Evolutionary conservation across 2,329 filamentous ascomycete species (phyloP).

Genomic region (Talaromyces sp.): DNA sequence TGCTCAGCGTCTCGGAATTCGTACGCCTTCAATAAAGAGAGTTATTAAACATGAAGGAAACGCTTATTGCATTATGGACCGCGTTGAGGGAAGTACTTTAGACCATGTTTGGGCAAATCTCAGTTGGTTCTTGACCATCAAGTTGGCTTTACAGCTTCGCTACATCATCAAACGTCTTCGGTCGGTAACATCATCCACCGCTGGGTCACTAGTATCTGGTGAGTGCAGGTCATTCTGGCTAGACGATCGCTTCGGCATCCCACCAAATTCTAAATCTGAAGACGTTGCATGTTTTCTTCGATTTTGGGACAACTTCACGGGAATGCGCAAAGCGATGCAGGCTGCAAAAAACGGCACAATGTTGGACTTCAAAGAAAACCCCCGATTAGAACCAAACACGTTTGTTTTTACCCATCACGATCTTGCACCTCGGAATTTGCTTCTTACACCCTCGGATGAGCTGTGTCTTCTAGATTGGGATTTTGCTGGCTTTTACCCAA

Average conservation of each 20-base stretch:
- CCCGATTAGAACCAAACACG: background rate
- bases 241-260: conserved; percentile 18
- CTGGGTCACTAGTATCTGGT: conserved; percentile 14
- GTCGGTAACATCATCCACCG: conserved; percentile 16
- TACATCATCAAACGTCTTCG: conserved; percentile 14
- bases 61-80: conserved; percentile 17
- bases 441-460: conserved; percentile 13
- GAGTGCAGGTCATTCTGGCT: conserved; percentile 14
- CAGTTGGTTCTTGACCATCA: conserved; percentile 16
- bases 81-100: conserved; percentile 16
- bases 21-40: conserved; percentile 12
- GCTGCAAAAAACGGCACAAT: conserved; percentile 5
- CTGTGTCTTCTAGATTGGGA: conserved; percentile 16
- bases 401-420: conserved; percentile 18
- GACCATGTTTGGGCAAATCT: conserved; percentile 15
- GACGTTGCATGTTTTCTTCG: conserved; percentile 15
- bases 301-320: conserved; percentile 18
- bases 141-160: conserved; percentile 17
- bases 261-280: conserved; percentile 10
- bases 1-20: conserved; percentile 17
- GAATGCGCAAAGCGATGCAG: conserved; percentile 12
- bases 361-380: background rate
- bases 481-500: conserved; percentile 14
- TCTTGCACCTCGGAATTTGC: conserved; percentile 16
- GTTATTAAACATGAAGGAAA: conserved; percentile 9